phyloP scores from a whole-genome alignment of 2,329 filamentous ascomycete species.

The Fusarium sp. region DNA sequence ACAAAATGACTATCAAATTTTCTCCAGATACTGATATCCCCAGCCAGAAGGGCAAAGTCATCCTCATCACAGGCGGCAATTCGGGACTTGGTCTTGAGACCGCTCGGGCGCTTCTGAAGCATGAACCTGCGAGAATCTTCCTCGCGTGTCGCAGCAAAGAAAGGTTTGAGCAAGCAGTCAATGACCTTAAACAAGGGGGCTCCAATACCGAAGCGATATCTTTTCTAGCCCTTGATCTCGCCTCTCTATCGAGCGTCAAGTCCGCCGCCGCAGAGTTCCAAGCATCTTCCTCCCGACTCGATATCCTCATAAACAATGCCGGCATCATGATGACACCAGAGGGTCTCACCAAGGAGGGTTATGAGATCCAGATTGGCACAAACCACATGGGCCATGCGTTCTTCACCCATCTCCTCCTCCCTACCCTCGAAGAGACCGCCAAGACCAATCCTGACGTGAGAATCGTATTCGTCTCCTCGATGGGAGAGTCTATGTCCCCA shows the following conservation, averaged over 20 bases:
- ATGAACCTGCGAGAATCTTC: background rate
- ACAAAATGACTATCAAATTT: background rate
- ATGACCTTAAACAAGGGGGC: background rate
- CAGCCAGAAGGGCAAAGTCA: background rate
- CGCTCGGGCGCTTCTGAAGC: background rate
- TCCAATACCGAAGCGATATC: background rate
- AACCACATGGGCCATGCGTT: conserved; percentile 3
- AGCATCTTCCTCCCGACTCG: background rate
- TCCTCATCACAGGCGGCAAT: conserved; percentile 9
- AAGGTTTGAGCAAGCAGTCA: background rate
- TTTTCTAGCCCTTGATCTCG: background rate
- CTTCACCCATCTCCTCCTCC: background rate
- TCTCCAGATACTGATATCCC: background rate
- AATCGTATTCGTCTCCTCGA: background rate
- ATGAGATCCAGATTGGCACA: conserved; percentile 1
- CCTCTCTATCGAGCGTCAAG: background rate
- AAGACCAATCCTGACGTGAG: background rate
- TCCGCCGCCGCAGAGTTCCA: background rate
- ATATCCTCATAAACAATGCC: background rate
- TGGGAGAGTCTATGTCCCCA: background rate
- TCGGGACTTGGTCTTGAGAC: background rate
- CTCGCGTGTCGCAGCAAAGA: conserved; percentile 4
- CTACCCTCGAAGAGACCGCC: background rate
- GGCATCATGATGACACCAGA: conserved; percentile 11
- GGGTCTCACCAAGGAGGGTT: background rate